These are phyloP conservation scores for Hygrophorus russula DNA, from an alignment of 768 basidiomycete species.

Conservation along the genomic window DNA sequence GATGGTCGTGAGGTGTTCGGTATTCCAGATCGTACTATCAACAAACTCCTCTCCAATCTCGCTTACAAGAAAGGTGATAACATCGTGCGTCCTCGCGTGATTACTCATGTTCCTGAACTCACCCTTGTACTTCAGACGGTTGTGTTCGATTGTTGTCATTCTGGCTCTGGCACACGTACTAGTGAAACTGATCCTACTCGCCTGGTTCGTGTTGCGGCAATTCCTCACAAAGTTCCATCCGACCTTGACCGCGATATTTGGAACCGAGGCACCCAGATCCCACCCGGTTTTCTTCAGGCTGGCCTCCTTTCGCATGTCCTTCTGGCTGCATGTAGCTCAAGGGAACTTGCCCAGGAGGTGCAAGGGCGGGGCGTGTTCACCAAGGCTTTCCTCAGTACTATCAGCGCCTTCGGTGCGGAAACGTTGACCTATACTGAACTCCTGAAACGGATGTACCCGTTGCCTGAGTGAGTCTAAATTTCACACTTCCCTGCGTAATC, in stretches of 20 bases:
- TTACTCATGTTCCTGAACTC: not conserved
- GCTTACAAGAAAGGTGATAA: conserved; percentile 16
- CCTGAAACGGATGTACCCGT: conserved; percentile 10
- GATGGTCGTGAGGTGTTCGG: not conserved
- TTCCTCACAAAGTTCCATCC: not conserved
- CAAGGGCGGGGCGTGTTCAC: conserved; percentile 16
- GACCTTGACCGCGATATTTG: not conserved
- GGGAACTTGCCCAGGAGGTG: conserved; percentile 11
- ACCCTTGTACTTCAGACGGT: conserved; percentile 14
- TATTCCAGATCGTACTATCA: not conserved
- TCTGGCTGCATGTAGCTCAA: conserved; percentile 10
- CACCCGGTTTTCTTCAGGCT: not conserved
- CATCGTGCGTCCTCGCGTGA: conserved; percentile 12
- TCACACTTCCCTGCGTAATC: not conserved
- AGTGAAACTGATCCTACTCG: not conserved
- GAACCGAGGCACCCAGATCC: not conserved
- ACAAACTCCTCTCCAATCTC: not conserved
- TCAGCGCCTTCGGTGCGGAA: conserved; percentile 5
- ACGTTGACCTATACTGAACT: conserved; percentile 16
- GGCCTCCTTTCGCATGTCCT: conserved; percentile 11
- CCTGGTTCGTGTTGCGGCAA: not conserved
- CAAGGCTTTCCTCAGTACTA: conserved; percentile 10
- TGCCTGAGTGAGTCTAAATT: conserved; percentile 6
- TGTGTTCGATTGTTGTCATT: conserved; percentile 24
- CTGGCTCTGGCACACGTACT: conserved; percentile 15